Evolutionary conservation across 805 yeast species (phyloP), one percentile per base, ranked within the genome.

Genomic region (Sugiyamaella floridensis): DNA sequence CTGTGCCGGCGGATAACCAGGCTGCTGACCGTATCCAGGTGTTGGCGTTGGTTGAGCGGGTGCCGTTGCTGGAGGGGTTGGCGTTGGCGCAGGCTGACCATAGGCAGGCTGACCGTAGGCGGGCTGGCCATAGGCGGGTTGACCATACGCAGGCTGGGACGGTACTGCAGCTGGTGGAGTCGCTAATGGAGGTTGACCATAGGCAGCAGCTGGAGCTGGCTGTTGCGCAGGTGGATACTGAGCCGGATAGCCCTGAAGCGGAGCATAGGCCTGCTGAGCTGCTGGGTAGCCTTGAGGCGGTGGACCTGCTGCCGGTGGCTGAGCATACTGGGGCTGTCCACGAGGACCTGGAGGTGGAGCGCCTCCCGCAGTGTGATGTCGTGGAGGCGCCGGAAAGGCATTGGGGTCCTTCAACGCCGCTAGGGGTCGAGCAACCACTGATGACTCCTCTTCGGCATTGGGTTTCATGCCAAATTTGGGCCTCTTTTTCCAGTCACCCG

Each of bases 351-450:
- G 18, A 28, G 44, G 20, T 32, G 49, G 15, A 5, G 49, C 22
- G 2, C 40, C 5, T 43, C 40, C 50, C 40, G 49, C 22, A 10
- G 37, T 32, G 37, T 32, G 37, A 45, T 14, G 48, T 37, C n/a
- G 40, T 0, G 83, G 83, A 1, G 80, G 80, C 10, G 75, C 67
- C 2, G 79, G 78, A 50, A 74, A 67, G 9, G 71, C 49, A 11
- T 54, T 57, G 18, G 76, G 68, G 49, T 71, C 70, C 34, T 55
- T 63, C 45, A 68, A 51, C 3, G 70, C 55, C n/a, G 63, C 44
- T 56, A 68, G 41, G 15, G 72, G 65, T 26, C 67, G 44, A n/a
- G 64, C 62, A 19, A 4, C 26, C 43, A 59, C 52, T 3, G 29
- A 14, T 5, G 29, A 26, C 40, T 52, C 48, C 11, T 49, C 56